Base-by-base conservation (phyloP, 768 basidiomycete genomes). In the Macrolepiota dolichaula region DNA sequence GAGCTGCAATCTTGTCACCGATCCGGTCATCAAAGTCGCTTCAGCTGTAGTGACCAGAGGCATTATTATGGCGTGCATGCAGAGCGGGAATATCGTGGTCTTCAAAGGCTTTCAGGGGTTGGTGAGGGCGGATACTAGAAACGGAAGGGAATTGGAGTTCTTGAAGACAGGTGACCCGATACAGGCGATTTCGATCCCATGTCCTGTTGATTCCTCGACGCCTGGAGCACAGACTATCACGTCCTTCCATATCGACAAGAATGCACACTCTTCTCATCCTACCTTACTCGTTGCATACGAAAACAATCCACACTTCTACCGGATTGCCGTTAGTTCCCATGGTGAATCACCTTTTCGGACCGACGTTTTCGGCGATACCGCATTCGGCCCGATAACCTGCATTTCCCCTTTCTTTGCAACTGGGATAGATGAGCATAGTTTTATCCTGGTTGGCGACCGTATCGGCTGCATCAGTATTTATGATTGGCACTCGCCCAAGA, bases 391-490 rank as follows among this genome's bases (percentile, higher is more conserved):
- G 11, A 75, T 89, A n/a, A 82, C 82, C 6, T 68, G 71, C 37
- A 29, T 90, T 9, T 70, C 72, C 12, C 82, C 86, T 2, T 78
- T 79, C 52, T 85, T 87, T 63, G 70, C 78, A 22, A 46, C 62
- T n/a, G 64, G 73, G 38, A 52, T 63, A 25, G 56, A 60, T 19
- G 76, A 81, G 54, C 65, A 68, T 11, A 81, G 77, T 66, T 83
- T 90, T 68, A 70, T 92, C 35, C 66, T 92, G 9, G 76, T 74
- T 1, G 91, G 92, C 1, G 88, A 92, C 68, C 72, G 76, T 24
- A 74, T 89, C 25, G 91, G 91, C 1, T 84, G 77, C 44, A 71
- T 92, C 47, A 83, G 78, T 58, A 72, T 91, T 3, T 91, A 87
- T 66, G 77, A 82, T 37, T 88, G 83, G 81, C 62, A 11, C 17